phyloP scores from a whole-genome alignment of 129 eudicot genomes.

The Mikania micrantha region DNA sequence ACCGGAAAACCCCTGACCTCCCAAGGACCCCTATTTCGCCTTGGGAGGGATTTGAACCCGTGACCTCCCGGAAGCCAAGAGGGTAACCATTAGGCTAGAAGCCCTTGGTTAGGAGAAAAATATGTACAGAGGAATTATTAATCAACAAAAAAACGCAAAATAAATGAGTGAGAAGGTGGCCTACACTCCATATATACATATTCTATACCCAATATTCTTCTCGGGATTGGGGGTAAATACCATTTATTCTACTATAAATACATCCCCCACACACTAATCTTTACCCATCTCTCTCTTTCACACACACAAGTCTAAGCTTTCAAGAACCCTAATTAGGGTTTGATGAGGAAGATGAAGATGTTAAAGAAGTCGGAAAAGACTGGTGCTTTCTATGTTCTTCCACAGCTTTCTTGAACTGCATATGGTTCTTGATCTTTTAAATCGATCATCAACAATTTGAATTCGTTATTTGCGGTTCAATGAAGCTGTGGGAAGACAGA shows the following conservation, averaged over 20 bases:
- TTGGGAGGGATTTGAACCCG: too few species aligned
- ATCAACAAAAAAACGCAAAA: not conserved
- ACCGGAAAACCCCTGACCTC: too few species aligned
- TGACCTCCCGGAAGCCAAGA: too few species aligned
- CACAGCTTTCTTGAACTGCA: constrained; percentile 99
- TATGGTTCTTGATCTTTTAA: not conserved
- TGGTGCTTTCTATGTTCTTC: constrained; percentile 77
- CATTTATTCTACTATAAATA: constrained; percentile 44
- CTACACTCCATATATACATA: not conserved
- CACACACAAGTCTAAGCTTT: not conserved
- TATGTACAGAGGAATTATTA: not conserved
- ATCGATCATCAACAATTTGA: not conserved
- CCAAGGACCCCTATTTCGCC: too few species aligned
- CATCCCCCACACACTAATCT: constrained; percentile 18
- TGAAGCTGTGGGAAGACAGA: constrained; percentile 92
- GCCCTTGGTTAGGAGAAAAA: not conserved
- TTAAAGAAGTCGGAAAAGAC: not conserved
- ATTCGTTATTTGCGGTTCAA: constrained; percentile 56
- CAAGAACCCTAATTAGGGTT: constrained; percentile 57
- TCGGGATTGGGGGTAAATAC: constrained; percentile 82
- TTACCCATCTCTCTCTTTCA: constrained; percentile 25
- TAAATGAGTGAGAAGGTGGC: constrained; percentile 14
- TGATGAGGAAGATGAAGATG: not conserved
- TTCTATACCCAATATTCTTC: constrained; percentile 62
- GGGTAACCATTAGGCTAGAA: too few species aligned